phyloP scores from a whole-genome alignment of 1,284 basidiomycete genomes.

The Trametes versicolor region DNA sequence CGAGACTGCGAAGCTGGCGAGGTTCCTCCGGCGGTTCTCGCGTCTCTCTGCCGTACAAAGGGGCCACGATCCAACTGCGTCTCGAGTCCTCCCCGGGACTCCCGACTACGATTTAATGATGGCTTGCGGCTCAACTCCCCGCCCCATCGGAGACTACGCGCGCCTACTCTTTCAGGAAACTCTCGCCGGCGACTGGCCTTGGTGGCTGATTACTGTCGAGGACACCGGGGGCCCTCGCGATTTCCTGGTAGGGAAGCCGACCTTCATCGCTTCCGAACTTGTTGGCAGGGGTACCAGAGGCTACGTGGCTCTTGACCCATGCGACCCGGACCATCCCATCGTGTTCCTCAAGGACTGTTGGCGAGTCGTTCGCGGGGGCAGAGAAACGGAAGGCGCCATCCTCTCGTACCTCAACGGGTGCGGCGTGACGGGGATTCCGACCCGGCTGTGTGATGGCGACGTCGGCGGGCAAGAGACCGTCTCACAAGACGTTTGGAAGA shows the following conservation, averaged over 20 bases:
- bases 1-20: too few relatives aligned
- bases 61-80: constrained; percentile 25
- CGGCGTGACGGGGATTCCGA: not conserved
- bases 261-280: constrained; percentile 9
- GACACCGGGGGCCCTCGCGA: not conserved
- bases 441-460: constrained; percentile 10
- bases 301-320: constrained; percentile 12
- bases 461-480: not conserved
- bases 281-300: constrained; percentile 14
- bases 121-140: not conserved
- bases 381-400: constrained; percentile 19
- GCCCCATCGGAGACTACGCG: constrained; percentile 1
- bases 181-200: constrained; percentile 2
- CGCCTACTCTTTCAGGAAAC: not conserved
- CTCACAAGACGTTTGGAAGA: constrained; percentile 8
- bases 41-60: constrained; percentile 3
- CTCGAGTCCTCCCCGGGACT: not conserved
- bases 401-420: constrained; percentile 4
- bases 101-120: constrained; percentile 5
- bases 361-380: constrained; percentile 7
- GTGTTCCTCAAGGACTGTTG: constrained; percentile 24
- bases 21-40: constrained; percentile 27
- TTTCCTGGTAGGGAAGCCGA: constrained; percentile 24
- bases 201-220: too few relatives aligned
- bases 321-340: constrained; percentile 1